phyloP scores from a whole-genome alignment of 148 eudicot genomes.

The Pouteria glomerata region DNA sequence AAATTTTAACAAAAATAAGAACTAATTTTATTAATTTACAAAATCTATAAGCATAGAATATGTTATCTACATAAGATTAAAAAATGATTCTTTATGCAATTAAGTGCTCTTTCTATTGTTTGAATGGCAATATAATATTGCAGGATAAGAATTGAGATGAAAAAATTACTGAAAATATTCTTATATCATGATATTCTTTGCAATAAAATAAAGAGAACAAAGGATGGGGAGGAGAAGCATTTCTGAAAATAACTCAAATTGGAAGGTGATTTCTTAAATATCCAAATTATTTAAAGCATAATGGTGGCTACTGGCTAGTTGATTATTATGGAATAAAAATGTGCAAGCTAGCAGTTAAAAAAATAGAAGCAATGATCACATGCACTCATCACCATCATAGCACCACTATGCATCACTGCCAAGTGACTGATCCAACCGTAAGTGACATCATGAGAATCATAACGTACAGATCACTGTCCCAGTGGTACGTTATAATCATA shows the following conservation, averaged over 20 bases:
- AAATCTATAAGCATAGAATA: too few relatives aligned
- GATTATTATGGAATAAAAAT: neutral
- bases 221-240: neutral
- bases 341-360: neutral
- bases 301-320: neutral
- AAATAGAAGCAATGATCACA: neutral
- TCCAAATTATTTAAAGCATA: neutral
- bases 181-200: too few relatives aligned
- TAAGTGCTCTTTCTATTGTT: too few relatives aligned
- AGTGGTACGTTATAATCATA: slow-evolving; percentile 9
- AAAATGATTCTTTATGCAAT: too few relatives aligned
- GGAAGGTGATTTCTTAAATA: neutral
- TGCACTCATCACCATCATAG: slow-evolving; percentile 1
- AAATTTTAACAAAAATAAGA: too few relatives aligned
- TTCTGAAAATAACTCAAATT: neutral
- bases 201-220: too few relatives aligned
- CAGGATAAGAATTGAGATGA: too few relatives aligned
- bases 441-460: slow-evolving; percentile 2
- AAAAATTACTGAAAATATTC: too few relatives aligned
- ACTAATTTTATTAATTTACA: too few relatives aligned
- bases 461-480: slow-evolving; percentile 5
- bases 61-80: too few relatives aligned
- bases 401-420: too few relatives aligned
- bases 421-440: neutral
- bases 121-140: too few relatives aligned